phyloP scores from a whole-genome alignment of 1,284 basidiomycete species.

The Papiliotrema nemorosa region DNA sequence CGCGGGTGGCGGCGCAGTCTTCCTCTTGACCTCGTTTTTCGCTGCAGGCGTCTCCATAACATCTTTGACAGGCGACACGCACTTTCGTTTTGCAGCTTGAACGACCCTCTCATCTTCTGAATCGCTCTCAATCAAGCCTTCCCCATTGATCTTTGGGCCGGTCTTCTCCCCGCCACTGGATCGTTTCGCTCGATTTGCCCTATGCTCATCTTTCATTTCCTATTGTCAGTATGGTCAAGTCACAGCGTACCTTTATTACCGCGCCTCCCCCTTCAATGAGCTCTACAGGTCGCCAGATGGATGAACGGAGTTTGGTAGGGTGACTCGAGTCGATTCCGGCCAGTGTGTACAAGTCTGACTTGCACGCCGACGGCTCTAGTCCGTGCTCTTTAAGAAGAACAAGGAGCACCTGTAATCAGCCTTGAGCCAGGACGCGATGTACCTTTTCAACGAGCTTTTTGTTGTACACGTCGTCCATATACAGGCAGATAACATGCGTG shows the following conservation, averaged over 20 bases:
- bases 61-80: no score
- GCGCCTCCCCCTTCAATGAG: slow-evolving; percentile 15
- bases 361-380: slow-evolving; percentile 28
- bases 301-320: slow-evolving; percentile 34
- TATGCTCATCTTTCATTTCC: no score
- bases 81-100: no score
- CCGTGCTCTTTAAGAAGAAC: slow-evolving; percentile 29
- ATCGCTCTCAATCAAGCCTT: no score
- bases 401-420: slow-evolving; percentile 16
- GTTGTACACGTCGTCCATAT: slow-evolving; percentile 30
- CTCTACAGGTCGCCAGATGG: slow-evolving; percentile 31
- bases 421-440: not conserved
- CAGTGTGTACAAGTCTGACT: slow-evolving; percentile 43
- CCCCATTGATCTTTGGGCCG: no score
- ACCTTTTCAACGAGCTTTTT: slow-evolving; percentile 20
- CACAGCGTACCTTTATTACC: not conserved
- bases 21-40: not conserved
- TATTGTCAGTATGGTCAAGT: no score
- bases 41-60: no score
- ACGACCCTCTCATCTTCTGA: no score
- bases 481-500: slow-evolving; percentile 29
- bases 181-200: no score
- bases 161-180: no score
- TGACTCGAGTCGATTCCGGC: slow-evolving; percentile 48
- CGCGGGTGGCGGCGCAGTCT: not conserved